Evolutionary conservation across 192 early-diverging fungal genomes (phyloP).

Genomic region (Entomortierella beljakovae): DNA sequence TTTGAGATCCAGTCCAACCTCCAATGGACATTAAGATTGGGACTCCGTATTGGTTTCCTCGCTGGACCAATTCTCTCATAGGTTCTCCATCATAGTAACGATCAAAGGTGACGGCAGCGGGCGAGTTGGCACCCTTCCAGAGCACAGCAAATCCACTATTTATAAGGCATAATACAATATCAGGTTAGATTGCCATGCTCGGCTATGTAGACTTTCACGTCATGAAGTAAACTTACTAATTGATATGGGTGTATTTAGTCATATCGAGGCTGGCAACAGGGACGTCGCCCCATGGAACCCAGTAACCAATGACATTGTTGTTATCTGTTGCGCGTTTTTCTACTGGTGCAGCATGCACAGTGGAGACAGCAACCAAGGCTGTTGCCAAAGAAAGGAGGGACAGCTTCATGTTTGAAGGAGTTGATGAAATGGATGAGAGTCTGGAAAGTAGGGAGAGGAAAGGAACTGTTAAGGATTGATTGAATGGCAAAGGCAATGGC

Average conservation of each 20-base stretch:
- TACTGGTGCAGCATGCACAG: slow-evolving; percentile 8
- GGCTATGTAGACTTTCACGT: background rate
- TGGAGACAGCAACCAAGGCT: slow-evolving; percentile 6
- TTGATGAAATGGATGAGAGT: too few species aligned
- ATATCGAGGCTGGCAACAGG: slow-evolving; percentile 31
- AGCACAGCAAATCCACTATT: slow-evolving; percentile 32
- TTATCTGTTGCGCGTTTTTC: slow-evolving; percentile 19
- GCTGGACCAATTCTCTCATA: slow-evolving; percentile 18
- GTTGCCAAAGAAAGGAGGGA: slow-evolving; percentile 18
- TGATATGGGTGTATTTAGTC: slow-evolving; percentile 47
- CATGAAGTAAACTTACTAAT: slow-evolving; percentile 23
- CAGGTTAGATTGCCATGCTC: background rate
- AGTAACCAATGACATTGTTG: slow-evolving; percentile 44
- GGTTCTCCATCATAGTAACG: slow-evolving; percentile 41
- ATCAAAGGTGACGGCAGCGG: slow-evolving; percentile 27
- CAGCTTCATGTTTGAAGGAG: slow-evolving; percentile 26
- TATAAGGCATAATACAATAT: background rate
- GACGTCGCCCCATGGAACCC: slow-evolving; percentile 40
- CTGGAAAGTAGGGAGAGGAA: too few species aligned
- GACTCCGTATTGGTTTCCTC: slow-evolving; percentile 29
- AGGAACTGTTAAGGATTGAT: too few species aligned
- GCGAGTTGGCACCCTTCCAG: slow-evolving; percentile 18
- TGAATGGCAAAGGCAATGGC: too few species aligned
- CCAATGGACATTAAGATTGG: slow-evolving; percentile 70
- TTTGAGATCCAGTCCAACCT: slow-evolving; percentile 81